A percentile compares a stretch with the other conserved stretches of the same genome.
Conservation (phyloP, 2,329 filamentous ascomycete genomes). For the Colletotrichum sp. region DNA sequence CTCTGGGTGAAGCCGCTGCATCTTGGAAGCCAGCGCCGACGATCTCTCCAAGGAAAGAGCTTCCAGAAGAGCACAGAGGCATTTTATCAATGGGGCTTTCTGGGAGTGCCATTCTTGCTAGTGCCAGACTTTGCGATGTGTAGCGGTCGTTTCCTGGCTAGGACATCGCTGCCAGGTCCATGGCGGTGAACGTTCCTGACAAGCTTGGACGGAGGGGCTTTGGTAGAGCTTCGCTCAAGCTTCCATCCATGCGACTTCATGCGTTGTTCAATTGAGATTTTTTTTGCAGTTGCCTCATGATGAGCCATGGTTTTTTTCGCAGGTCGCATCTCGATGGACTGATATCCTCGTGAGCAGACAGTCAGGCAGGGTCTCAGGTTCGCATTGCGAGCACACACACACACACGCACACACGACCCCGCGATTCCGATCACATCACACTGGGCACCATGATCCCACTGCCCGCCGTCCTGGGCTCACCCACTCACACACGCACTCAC, state of each 20-base stretch:
- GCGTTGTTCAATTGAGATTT: background rate
- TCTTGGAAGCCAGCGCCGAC: background rate
- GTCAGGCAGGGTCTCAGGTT: background rate
- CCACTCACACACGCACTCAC: background rate
- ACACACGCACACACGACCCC: constrained; percentile 2
- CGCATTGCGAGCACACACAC: background rate
- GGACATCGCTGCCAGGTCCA: background rate
- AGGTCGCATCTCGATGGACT: background rate
- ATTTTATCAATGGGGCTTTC: background rate
- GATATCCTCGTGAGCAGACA: background rate
- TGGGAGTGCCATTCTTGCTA: background rate
- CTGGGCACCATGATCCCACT: background rate
- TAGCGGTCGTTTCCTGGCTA: background rate
- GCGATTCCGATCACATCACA: constrained; percentile 17
- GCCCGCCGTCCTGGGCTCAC: constrained; percentile 11
- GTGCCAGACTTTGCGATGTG: background rate
- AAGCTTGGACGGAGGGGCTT: background rate
- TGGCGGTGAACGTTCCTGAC: constrained; percentile 18
- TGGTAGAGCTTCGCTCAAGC: background rate
- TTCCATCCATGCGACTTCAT: constrained; percentile 2
- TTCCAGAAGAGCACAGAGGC: constrained; percentile 11
- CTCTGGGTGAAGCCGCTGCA: background rate
- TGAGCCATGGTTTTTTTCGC: background rate
- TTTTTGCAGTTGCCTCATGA: background rate
- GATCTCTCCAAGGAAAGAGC: constrained; percentile 6